Evolutionary conservation across 305 asterid genomes (phyloP).

Genomic region (Fraxinus sp.): DNA sequence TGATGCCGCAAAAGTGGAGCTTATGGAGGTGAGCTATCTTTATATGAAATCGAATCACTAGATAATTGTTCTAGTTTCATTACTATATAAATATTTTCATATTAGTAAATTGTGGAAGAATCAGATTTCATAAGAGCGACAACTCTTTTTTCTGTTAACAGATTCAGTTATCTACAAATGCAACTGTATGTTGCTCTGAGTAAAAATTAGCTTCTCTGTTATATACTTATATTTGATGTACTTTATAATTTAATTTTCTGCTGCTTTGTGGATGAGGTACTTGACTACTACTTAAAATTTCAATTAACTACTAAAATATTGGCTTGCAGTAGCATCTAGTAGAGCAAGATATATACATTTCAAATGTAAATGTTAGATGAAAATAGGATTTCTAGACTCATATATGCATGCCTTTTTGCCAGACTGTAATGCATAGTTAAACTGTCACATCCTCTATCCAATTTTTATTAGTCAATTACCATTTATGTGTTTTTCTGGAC

Average conservation of each 20-base stretch:
- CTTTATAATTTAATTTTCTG: background rate
- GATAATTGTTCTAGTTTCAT: background rate
- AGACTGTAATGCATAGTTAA: background rate
- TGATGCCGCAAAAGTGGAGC: conserved; percentile 88
- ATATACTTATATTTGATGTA: background rate
- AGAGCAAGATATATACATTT: background rate
- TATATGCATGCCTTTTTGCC: background rate
- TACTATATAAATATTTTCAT: background rate
- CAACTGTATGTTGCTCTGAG: background rate
- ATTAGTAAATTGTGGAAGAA: background rate
- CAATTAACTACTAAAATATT: background rate
- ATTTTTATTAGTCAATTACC: background rate
- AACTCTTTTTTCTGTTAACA: background rate
- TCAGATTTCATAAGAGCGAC: background rate
- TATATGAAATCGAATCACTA: background rate
- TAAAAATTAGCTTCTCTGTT: background rate
- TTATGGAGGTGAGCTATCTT: conserved; percentile 70
- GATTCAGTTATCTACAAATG: background rate
- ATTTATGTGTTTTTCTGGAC: background rate
- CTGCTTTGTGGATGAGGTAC: background rate
- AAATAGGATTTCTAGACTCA: background rate
- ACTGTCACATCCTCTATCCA: background rate
- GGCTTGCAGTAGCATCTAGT: background rate
- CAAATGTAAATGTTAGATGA: background rate
- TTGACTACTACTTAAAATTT: background rate